phyloP scores from a whole-genome alignment of 225 moss, liverwort and hornwort genomes.

The Thuidium tamariscinum region DNA sequence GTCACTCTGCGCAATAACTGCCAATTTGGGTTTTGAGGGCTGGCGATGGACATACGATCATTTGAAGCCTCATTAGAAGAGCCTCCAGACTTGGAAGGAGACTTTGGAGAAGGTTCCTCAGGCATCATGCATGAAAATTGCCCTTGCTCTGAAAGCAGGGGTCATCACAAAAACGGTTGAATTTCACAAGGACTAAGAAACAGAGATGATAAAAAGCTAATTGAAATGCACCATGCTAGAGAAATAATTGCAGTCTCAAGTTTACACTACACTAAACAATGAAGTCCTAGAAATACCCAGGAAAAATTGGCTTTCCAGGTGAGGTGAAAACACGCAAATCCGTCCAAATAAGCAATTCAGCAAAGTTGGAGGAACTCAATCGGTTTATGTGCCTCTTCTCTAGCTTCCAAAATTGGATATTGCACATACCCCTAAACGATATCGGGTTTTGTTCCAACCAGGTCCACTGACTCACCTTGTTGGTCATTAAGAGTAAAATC shows the following conservation, averaged over 20 bases:
- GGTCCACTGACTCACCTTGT: neutral
- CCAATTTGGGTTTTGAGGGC: neutral
- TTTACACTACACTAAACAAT: neutral
- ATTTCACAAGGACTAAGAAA: neutral
- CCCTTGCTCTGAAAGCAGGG: constrained; percentile 1
- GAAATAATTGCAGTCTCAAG: neutral
- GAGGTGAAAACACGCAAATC: neutral
- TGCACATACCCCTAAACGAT: neutral
- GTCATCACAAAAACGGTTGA: neutral
- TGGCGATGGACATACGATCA: neutral
- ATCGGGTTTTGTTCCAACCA: neutral
- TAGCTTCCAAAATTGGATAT: neutral
- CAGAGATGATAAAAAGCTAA: neutral
- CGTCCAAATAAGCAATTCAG: neutral
- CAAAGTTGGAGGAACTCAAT: neutral
- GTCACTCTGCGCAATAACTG: neutral
- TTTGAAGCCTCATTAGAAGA: neutral
- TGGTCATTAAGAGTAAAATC: too few relatives aligned
- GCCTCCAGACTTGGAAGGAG: neutral
- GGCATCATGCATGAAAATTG: constrained; percentile 22
- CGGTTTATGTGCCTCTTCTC: neutral
- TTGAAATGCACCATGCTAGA: neutral
- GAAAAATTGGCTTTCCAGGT: neutral
- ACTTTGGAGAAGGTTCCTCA: neutral
- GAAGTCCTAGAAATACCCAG: neutral